Evolutionary conservation across 306 rosid species (phyloP).

Genomic region (Macrotyloma uniflorum): DNA sequence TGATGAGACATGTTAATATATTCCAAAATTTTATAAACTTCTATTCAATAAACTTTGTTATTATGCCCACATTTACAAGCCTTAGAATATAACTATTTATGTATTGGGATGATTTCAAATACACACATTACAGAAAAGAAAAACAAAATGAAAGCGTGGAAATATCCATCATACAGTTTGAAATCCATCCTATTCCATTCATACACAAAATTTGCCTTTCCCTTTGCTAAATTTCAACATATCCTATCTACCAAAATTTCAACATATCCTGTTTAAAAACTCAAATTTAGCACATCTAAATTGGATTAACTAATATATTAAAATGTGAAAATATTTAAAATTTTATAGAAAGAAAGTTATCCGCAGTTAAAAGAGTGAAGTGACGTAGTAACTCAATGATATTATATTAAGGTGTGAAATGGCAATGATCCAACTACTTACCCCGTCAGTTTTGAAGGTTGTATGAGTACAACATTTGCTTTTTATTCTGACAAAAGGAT

Average conservation of each 20-base stretch:
- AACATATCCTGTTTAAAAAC: background rate
- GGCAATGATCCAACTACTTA: background rate
- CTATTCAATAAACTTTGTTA: background rate
- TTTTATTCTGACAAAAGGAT: slow-evolving; percentile 31
- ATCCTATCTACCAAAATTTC: background rate
- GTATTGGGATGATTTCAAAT: background rate
- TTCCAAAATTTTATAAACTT: background rate
- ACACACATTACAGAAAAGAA: background rate
- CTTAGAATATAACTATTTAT: background rate
- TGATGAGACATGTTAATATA: background rate
- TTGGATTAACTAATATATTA: background rate
- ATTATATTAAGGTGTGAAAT: background rate
- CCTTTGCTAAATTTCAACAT: background rate
- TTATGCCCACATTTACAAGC: background rate
- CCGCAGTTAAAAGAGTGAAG: background rate
- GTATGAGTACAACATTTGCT: background rate
- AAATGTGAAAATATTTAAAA: background rate
- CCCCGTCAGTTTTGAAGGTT: slow-evolving; percentile 8
- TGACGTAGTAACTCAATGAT: background rate
- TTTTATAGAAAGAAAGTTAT: background rate
- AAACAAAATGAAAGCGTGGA: background rate
- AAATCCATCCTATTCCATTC: background rate
- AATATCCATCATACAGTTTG: background rate
- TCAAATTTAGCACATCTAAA: background rate
- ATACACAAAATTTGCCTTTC: background rate